Evolutionary conservation across 2,329 filamentous ascomycete species (phyloP), one percentile per base, ranked within the genome.

Genomic region (Didymella arachidicola): DNA sequence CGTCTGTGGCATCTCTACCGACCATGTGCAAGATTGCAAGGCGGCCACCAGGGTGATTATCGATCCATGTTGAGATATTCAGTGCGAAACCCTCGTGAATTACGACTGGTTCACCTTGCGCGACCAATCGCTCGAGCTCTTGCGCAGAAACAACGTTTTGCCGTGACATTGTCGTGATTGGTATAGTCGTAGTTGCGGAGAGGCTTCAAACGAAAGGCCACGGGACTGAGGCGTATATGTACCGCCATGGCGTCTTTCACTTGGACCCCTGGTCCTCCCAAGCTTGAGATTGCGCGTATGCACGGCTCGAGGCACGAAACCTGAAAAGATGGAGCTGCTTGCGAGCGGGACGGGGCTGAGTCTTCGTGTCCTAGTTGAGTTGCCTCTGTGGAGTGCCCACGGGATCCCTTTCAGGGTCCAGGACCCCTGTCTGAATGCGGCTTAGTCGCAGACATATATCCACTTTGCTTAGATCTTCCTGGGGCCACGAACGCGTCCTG

Each of bases 21-120:
- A 86, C 82, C 83, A 86, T 87, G 75, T 88, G 86, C 62, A 84
- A 70, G 60, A 88, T 86, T 19, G 85, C 83, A 26, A 88, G 75
- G 14, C 79, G 76, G 30, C 86, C 86, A 19, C 86, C 86, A 0
- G 86, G 86, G 66, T 88, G 86, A 55, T 77, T 81, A 53, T 82
- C 71, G 64, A 87, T 79, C 86, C 86, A 89, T 42, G 78, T 75
- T 66, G 86, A 83, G 36, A 88, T 81, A 55, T 80, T 79, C 64
- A 88, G 76, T 16, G 85, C 82, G 50, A 78, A 67, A 43, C 83
- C 85, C 44, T 87, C 80, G 63, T 81, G 82, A 53, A 88, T 82
- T 64, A 88, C 81, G 53, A 88, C 82, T 14, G 77, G 80, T 29
- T 83, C 78, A 57, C 84, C 85, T 47, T 84, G 78, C 29, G 83